Base-by-base conservation (phyloP, 2,329 filamentous ascomycete species). In the Ilyonectria sp. region DNA sequence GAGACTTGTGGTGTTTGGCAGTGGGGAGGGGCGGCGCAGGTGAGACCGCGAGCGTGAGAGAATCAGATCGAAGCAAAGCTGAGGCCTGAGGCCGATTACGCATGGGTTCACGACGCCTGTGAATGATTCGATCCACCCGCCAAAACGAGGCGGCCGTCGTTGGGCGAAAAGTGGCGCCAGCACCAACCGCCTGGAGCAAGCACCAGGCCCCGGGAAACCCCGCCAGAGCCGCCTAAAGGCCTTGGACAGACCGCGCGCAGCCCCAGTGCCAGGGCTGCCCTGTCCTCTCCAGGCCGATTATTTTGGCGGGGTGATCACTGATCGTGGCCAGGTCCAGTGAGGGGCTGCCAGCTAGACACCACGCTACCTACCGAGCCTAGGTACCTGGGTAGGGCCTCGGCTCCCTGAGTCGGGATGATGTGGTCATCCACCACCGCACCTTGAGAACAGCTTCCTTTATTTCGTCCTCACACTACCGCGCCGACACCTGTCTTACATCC, bases 91-190 rank as follows among this genome's bases (percentile, higher is more conserved):
- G 44, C 52, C 66, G 62, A 67, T 72, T 68, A 68, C 67, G 69
- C 71, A 67, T 60, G 61, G 65, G 69, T 68, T 74, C 69, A 69
- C 71, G 67, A 74, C 66, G 60, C 69, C 59, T 55, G 65, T 72
- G 63, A 55, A 73, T 75, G 73, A 74, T 75, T 73, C 65, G 69
- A 72, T 73, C 71, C 70, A 69, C 70, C 68, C 62, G 63, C 65
- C 64, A 69, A 64, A 65, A 62, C 58, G 37, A 62, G 62, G 53
- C 63, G 50, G 54, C 60, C 58, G 63, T 67, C 60, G 63, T 70
- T 75, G 65, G 65, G 52, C 31, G 31, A 69, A 66, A 73, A 64
- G 63, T 72, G 71, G 66, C 60, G 61, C 67, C 63, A 72, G 68
- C n/a, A 17, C 43, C 57, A 31, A 54, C 31, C 43, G 31, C 53